Evolutionary conservation across 2,329 filamentous ascomycete species (phyloP).

Genomic region (Paecilomyces fulvus): DNA sequence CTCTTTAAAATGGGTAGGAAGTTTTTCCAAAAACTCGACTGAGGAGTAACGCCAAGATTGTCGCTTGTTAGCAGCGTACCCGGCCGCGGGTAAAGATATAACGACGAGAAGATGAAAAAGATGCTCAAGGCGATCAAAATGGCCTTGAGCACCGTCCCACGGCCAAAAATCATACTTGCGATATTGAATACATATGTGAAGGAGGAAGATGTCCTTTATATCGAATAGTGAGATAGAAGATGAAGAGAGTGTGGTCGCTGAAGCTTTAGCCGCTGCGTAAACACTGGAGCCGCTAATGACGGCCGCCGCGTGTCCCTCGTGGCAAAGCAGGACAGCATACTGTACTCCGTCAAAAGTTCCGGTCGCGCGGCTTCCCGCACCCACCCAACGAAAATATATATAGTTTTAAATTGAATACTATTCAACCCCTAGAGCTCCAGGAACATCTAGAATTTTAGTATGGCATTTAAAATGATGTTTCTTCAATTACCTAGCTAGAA

Average conservation of each 20-base stretch:
- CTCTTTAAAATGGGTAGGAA: background rate
- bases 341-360: no score
- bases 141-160: background rate
- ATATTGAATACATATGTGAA: background rate
- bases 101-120: background rate
- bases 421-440: no score
- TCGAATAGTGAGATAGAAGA: background rate
- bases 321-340: background rate
- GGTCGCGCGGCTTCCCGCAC: no score
- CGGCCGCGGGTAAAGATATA: background rate
- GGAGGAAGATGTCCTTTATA: background rate
- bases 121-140: background rate
- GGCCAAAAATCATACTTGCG: background rate
- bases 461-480: no score
- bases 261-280: background rate
- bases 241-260: background rate
- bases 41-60: background rate
- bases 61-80: background rate
- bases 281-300: background rate
- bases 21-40: background rate
- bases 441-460: no score
- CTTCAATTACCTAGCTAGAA: no score
- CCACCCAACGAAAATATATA: no score
- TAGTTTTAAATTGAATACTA: no score
- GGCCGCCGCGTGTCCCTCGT: background rate